phyloP scores from a whole-genome alignment of 805 yeast species.

The Candida orba region DNA sequence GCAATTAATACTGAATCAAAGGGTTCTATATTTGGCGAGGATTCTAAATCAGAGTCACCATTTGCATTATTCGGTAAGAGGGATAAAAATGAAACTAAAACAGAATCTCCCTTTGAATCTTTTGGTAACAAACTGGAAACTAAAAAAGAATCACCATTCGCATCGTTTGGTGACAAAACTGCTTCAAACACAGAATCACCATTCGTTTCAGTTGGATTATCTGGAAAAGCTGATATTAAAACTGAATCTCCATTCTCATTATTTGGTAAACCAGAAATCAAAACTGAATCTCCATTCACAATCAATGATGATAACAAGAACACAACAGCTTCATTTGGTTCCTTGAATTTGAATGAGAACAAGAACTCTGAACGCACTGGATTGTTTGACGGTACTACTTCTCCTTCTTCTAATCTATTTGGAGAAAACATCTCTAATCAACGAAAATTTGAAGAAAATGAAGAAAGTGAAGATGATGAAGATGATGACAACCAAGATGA shows the following conservation, averaged over 20 bases:
- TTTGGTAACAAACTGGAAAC: conserved; percentile 10
- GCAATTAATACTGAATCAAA: background rate
- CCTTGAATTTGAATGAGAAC: background rate
- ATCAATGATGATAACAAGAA: background rate
- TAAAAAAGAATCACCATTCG: conserved; percentile 9
- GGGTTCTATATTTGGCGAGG: background rate
- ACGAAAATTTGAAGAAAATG: background rate
- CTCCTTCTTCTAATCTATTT: no score
- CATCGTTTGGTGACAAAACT: conserved; percentile 8
- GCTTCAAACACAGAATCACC: conserved; percentile 10
- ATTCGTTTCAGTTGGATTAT: conserved; percentile 8
- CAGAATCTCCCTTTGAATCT: conserved; percentile 15
- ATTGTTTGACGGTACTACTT: no score
- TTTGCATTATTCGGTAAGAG: conserved; percentile 2
- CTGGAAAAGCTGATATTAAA: conserved; percentile 4
- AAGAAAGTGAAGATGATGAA: background rate
- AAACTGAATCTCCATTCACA: background rate
- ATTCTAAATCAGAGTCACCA: conserved; percentile 2
- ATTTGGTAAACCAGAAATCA: conserved; percentile 1
- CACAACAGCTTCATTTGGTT: background rate
- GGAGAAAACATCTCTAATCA: no score
- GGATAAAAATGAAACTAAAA: background rate
- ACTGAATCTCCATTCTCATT: conserved; percentile 6
- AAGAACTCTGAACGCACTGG: no score
- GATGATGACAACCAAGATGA: conserved; percentile 4